A percentile compares a stretch with the other conserved stretches of the same genome.
Evolutionary conservation across 2,329 filamentous ascomycete genomes (phyloP).

Genomic region (Hypocrella siamensis): DNA sequence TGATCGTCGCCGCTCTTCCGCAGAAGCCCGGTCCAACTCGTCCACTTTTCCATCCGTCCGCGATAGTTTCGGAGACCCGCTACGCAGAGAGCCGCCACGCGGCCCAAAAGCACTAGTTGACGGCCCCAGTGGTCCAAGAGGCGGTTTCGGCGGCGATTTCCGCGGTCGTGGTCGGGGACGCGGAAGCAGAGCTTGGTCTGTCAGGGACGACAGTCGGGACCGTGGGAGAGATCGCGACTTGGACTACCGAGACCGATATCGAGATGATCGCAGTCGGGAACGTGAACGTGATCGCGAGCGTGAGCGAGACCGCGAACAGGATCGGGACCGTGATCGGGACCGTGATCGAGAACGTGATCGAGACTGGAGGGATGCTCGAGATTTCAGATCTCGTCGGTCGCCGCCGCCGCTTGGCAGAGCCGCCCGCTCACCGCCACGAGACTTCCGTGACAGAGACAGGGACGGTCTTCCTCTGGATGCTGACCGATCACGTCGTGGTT

Average conservation of each 20-base stretch:
- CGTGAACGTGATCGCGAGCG: slow-evolving; percentile 43
- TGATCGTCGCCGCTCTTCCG: slow-evolving; percentile 54
- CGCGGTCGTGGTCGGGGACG: slow-evolving; percentile 34
- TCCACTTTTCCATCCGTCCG: slow-evolving; percentile 45
- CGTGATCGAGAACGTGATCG: slow-evolving; percentile 37
- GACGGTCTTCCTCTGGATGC: slow-evolving; percentile 49
- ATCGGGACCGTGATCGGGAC: slow-evolving; percentile 21
- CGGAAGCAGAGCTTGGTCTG: slow-evolving; percentile 39
- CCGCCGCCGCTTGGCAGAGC: slow-evolving; percentile 40
- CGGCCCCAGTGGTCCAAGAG: slow-evolving; percentile 49
- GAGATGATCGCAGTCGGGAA: slow-evolving; percentile 28
- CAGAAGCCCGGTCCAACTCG: slow-evolving; percentile 39
- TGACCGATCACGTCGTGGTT: slow-evolving; percentile 50
- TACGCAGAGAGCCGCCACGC: slow-evolving; percentile 56
- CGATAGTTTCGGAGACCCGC: slow-evolving; percentile 38
- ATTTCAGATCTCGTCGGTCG: slow-evolving; percentile 35
- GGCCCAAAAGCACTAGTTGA: slow-evolving; percentile 70
- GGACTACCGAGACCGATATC: slow-evolving; percentile 3
- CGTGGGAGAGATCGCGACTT: slow-evolving; percentile 17
- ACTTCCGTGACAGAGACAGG: slow-evolving; percentile 44
- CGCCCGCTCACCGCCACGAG: slow-evolving; percentile 52
- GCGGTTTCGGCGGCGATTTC: slow-evolving; percentile 50
- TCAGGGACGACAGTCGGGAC: slow-evolving; percentile 46
- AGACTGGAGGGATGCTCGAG: slow-evolving; percentile 24
- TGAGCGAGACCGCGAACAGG: slow-evolving; percentile 43